phyloP scores from a whole-genome alignment of 208 protist species.

The Angomonas desouzai region DNA sequence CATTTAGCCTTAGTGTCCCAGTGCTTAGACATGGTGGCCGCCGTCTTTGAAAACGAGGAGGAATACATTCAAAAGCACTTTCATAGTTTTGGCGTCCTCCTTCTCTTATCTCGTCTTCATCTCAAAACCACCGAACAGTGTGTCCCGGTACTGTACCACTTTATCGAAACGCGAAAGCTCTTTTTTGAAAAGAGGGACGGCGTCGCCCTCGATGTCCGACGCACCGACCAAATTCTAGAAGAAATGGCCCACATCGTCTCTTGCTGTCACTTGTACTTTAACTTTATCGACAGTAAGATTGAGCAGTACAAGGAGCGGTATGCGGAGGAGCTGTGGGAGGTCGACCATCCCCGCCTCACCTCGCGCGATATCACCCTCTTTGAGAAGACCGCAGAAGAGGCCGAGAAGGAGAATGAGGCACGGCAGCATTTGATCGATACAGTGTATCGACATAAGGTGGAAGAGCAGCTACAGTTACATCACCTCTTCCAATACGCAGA shows the following conservation, averaged over 20 bases:
- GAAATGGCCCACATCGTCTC: slow-evolving; percentile 84
- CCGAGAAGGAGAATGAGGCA: slow-evolving; percentile 22
- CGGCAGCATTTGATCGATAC: background rate
- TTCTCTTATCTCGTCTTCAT: slow-evolving; percentile 61
- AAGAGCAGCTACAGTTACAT: background rate
- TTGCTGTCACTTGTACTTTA: slow-evolving; percentile 80
- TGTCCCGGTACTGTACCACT: slow-evolving; percentile 70
- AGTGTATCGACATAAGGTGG: background rate
- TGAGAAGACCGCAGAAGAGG: background rate
- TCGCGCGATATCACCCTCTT: background rate
- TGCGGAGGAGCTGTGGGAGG: slow-evolving; percentile 1
- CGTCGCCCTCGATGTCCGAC: slow-evolving; percentile 35
- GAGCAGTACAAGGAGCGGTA: slow-evolving; percentile 22
- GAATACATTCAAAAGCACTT: slow-evolving; percentile 58
- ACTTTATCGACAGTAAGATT: slow-evolving; percentile 58
- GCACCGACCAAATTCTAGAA: slow-evolving; percentile 75
- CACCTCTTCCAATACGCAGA: background rate
- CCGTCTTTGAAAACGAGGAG: slow-evolving; percentile 72
- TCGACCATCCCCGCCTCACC: background rate
- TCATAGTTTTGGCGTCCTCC: slow-evolving; percentile 41
- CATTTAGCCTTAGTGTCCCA: slow-evolving; percentile 79
- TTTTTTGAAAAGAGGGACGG: slow-evolving; percentile 17
- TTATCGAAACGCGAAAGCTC: slow-evolving; percentile 56
- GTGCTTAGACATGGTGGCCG: slow-evolving; percentile 71
- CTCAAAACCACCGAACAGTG: slow-evolving; percentile 59